Evolutionary conservation across 495 filamentous ascomycete genomes (phyloP), one percentile per base, ranked within the genome.

Genomic region (Talaromyces stipitatus): DNA sequence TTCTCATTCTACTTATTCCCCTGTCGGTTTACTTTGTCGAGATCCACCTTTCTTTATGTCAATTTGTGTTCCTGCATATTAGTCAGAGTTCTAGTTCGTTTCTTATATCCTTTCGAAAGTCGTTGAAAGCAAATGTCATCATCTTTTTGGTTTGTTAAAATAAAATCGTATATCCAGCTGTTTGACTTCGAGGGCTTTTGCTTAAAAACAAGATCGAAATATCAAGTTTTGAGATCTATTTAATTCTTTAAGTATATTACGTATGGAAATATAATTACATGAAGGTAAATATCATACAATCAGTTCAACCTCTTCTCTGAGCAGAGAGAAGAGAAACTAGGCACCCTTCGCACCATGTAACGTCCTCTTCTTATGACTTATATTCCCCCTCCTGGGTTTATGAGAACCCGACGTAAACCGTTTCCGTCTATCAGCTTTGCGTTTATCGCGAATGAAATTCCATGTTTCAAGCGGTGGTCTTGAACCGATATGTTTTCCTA

Each of bases 401-500:
- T 66, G 62, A 20, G 54, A 3, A 0, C 52, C 58, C 20, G 54
- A 55, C 11, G 36, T 46, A 28, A 55, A 55, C 23, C 32, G 32
- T 41, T 69, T 74, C 32, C 69, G 69, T 55, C 62, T 66, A 29
- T 76, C 72, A 6, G 66, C 54, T 8, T 66, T 68, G 29, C 60
- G 36, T 57, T 75, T 75, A 50, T 72, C 61, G 3, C 64, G 67
- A n/a, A 66, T 66, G 26, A 70, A 71, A 0, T 66, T 61, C 84
- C 84, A 94, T 33, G 81, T 89, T 61, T 87, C 85, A 75, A 98
- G 87, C 2, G 91, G 86, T 60, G 61, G 66, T 36, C 94, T 78
- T 2, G 71, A 66, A 3, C 78, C 86, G 26, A 97, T 76, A 60
- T 87, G 89, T 67, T 82, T 82, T 1, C 94, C 94, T 41, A 91